Evolutionary conservation across 2,329 filamentous ascomycete species (phyloP), one percentile per base, ranked within the genome.

Genomic region (Thyridium curvatum): DNA sequence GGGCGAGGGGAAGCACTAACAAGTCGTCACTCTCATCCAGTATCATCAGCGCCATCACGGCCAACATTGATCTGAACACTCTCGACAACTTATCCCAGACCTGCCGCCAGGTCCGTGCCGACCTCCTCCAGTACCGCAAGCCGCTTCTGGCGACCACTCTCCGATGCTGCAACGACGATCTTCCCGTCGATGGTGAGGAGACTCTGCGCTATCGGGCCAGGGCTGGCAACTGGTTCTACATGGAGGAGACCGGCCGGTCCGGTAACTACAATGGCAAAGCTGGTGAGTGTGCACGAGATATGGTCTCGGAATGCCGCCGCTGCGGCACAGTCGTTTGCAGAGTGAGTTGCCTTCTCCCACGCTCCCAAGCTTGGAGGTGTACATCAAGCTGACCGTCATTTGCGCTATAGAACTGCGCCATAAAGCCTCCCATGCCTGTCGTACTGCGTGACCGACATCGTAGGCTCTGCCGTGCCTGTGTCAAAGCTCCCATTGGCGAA

Each of bases 1-100:
- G 21, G 21, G 21, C 21, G 13, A 26, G 33, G 39, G 32, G 41
- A 37, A 34, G 43, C 32, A 43, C 46, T 45, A 41, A 45, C 44
- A 41, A 38, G 38, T 35, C 39, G 18, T 38, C 4, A 41, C 4
- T 9, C 7, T 21, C 43, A 46, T 34, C 32, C 66, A 95, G 89
- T 52, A 79, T 95, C 55, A 79, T 86, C 50, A 77, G 80, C 47
- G 77, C 83, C 51, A 76, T 96, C 48, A 84, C 86, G 35, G 75
- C 79, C 26, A 75, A 77, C 50, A 79, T 96, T 57, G 91, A 97
- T 58, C 76, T 95, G 37, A 95, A 91, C 60, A 84, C 86, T 12
- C 77, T 96, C 52, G 83, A 94, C 60, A 81, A 83, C 47, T 77
- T 97, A 15, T 86, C 90, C 37, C 78, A 77, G 39, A 89, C 87